A percentile compares a stretch with the other conserved stretches of the same genome.
phyloP scores from a whole-genome alignment of 345 rosid species.

The Brassica incana region DNA sequence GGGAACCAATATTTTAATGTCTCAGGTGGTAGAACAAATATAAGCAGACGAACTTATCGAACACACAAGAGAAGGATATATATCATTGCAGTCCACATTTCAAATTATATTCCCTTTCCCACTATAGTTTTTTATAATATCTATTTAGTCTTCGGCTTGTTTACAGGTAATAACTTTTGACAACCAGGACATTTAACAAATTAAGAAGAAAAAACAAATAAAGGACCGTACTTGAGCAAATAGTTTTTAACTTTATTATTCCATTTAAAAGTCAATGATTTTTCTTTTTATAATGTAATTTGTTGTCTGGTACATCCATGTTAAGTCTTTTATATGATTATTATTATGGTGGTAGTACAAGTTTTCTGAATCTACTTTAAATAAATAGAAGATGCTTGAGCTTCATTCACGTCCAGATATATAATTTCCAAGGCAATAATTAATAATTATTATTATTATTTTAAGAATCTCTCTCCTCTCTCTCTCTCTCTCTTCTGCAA shows the following conservation, averaged over 20 bases:
- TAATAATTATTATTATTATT: not conserved
- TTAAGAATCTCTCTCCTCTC: not conserved
- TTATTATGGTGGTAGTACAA: not conserved
- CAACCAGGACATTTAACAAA: not conserved
- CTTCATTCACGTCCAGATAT: not conserved
- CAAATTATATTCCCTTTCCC: constrained; percentile 23
- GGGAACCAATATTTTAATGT: constrained; percentile 36
- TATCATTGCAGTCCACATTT: constrained; percentile 11
- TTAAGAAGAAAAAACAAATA: not conserved
- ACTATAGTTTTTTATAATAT: constrained; percentile 33
- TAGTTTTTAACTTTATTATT: not conserved
- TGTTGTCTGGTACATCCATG: not conserved
- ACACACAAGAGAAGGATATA: constrained; percentile 7
- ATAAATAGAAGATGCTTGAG: not conserved
- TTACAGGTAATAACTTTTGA: not conserved
- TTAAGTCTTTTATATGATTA: not conserved
- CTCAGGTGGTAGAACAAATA: constrained; percentile 41
- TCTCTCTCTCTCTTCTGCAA: constrained; percentile 5
- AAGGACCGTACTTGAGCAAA: not conserved
- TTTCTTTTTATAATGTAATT: not conserved
- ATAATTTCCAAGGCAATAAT: not conserved
- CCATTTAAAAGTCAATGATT: not conserved
- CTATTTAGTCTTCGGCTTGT: constrained; percentile 30
- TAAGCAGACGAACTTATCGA: constrained; percentile 30
- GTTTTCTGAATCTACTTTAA: not conserved